Percentiles rank a stretch among this genome's conserved stretches.
phyloP scores from a whole-genome alignment of 2,329 filamentous ascomycete species.

The Diplodia seriata region DNA sequence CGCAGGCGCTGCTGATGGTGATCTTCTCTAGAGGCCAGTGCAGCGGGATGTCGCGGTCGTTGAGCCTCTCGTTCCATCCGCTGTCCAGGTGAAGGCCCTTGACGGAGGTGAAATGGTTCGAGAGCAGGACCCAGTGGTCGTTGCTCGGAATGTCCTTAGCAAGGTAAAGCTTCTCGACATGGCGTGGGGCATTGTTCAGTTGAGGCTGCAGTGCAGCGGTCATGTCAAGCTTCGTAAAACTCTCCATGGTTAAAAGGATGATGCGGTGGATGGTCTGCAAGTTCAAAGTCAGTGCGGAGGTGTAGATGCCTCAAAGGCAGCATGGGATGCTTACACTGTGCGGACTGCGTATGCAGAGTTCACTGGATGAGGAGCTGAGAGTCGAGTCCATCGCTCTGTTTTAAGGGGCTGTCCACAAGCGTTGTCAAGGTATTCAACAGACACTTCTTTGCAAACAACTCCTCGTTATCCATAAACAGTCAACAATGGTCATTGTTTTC shows the following conservation, averaged over 20 bases:
- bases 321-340: neutral
- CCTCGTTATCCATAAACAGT: no score
- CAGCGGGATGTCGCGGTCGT: neutral
- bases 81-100: neutral
- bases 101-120: neutral
- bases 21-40: neutral
- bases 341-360: no score
- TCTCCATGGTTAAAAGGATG: neutral
- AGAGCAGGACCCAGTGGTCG: neutral
- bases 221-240: neutral
- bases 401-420: no score
- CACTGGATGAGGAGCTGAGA: no score
- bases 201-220: neutral
- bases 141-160: neutral
- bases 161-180: neutral
- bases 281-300: neutral
- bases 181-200: neutral
- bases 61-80: conserved; percentile 5
- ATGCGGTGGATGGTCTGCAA: neutral
- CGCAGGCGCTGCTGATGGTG: neutral
- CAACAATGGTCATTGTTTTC: no score
- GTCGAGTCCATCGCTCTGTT: no score
- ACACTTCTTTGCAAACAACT: no score
- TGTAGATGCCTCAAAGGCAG: neutral
- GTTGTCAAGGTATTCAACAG: no score